Percentiles rank a stretch among this genome's conserved stretches.
phyloP scores from a whole-genome alignment of 176 grass and related monocot genomes.

The Oropetium thomaeum region DNA sequence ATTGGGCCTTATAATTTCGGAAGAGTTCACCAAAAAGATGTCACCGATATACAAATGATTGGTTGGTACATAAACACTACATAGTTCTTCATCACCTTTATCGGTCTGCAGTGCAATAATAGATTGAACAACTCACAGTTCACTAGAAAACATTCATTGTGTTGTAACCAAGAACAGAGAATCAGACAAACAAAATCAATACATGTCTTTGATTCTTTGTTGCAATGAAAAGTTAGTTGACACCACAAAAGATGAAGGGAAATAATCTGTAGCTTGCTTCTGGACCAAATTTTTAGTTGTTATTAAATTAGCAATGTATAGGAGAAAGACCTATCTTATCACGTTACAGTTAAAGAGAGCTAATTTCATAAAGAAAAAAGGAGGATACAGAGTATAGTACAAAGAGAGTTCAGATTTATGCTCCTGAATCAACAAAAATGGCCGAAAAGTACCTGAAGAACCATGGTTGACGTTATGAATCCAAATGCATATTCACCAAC shows the following conservation, averaged over 20 bases:
- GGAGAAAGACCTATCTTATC: neutral
- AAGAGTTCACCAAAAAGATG: slow-evolving; percentile 91
- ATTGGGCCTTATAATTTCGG: slow-evolving; percentile 93
- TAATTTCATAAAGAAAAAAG: neutral
- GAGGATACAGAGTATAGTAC: neutral
- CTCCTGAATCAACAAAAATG: neutral
- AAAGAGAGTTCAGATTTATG: neutral
- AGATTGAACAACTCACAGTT: slow-evolving; percentile 30
- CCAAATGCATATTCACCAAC: slow-evolving; percentile 99
- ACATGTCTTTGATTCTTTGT: neutral
- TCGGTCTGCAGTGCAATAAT: slow-evolving; percentile 64
- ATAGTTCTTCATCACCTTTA: slow-evolving; percentile 95
- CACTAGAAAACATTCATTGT: neutral
- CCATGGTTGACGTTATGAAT: slow-evolving; percentile 86
- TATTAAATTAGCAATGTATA: neutral
- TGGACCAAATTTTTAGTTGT: neutral
- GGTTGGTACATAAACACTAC: slow-evolving; percentile 94
- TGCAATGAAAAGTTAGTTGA: neutral
- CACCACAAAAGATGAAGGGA: neutral
- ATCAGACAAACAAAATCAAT: neutral
- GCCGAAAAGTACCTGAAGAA: slow-evolving; percentile 77
- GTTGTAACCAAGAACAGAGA: neutral
- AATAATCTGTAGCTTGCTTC: neutral
- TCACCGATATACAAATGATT: slow-evolving; percentile 98
- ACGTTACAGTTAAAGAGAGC: neutral